Base-by-base conservation (phyloP, 441 rosid species). In the Hura crepitans region DNA sequence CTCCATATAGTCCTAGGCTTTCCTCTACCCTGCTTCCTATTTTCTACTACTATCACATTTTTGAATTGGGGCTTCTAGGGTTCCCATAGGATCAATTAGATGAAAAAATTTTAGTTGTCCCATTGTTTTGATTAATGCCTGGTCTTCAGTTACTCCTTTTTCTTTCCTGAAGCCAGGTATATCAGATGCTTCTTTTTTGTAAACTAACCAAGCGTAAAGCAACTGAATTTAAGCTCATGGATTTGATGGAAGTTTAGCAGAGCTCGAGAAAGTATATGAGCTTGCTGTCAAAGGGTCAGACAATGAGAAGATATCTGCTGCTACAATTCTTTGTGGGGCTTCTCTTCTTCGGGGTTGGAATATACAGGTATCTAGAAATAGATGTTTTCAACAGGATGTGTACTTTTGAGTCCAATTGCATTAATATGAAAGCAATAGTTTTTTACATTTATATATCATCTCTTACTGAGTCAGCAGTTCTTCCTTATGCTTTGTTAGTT, bases 161-260 rank as follows among this genome's bases (percentile, higher is more conserved):
- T 84, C 82, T 84, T 85, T 87, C 87, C 88, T 81, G 85, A 86
- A 86, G 91, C 82, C 83, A 86, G 89, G 84, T 83, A 80, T 77
- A 74, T 86, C 87, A 79, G 88, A 85, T 85, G 85, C 77, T 81
- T 65, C 85, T 87, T 81, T 87, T 84, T 86, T 83, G 82, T 83
- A 83, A 82, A 84, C 80, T 87, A 83, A 84, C 81, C 81, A 80
- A 86, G 85, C 81, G 78, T 85, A 85, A 86, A 83, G 80, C 82
- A 88, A 92, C 96, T 95, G 90, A 94, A 82, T 78, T 81, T 86
- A 78, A 80, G 86, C 85, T 87, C 85, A 81, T 95, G 91, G 85
- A 79, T 89, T 85, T 96, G 87, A 87, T 96, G 96, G 92, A 91
- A 93, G 99, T 88, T 91, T 96, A 88, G 90, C 91, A 85, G 99